A percentile compares a stretch with the other conserved stretches of the same genome.
Conservation (phyloP, 495 filamentous ascomycete genomes). For the Corynascus novoguineensis region DNA sequence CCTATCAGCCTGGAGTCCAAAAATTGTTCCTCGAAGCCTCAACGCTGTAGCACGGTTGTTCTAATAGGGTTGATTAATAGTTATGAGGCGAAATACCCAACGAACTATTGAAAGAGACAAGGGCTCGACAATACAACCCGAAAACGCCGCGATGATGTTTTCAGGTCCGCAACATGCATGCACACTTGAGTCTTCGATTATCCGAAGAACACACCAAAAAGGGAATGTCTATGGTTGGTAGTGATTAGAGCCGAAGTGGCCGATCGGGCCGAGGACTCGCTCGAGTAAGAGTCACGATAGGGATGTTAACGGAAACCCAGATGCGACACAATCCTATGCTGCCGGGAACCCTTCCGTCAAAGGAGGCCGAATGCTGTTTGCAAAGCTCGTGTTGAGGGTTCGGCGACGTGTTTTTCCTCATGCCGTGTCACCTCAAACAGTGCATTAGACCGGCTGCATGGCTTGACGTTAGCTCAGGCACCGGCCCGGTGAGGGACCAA, state of each 20-base stretch:
- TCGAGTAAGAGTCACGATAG: neutral
- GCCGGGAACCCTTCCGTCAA: neutral
- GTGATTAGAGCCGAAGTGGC: neutral
- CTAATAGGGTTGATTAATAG: neutral
- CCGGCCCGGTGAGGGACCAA: conserved; percentile 1
- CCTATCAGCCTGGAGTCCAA: too few relatives aligned
- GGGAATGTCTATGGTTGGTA: conserved; percentile 5
- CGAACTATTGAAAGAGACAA: neutral
- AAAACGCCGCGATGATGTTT: conserved; percentile 7
- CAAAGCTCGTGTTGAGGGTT: neutral
- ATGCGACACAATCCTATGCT: neutral
- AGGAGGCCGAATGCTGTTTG: too few relatives aligned
- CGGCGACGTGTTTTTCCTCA: neutral
- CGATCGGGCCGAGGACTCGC: neutral
- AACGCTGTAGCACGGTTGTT: neutral
- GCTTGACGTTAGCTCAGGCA: neutral
- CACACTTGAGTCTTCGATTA: neutral
- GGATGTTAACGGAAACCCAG: too few relatives aligned
- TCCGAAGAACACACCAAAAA: neutral
- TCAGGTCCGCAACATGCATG: conserved; percentile 6
- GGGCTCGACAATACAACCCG: neutral
- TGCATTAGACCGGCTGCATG: neutral
- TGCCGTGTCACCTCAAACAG: neutral
- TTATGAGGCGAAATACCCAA: neutral
- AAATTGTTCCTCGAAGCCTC: too few relatives aligned